Conservation (phyloP, 768 basidiomycete genomes). For the Boletus reticulatus region DNA sequence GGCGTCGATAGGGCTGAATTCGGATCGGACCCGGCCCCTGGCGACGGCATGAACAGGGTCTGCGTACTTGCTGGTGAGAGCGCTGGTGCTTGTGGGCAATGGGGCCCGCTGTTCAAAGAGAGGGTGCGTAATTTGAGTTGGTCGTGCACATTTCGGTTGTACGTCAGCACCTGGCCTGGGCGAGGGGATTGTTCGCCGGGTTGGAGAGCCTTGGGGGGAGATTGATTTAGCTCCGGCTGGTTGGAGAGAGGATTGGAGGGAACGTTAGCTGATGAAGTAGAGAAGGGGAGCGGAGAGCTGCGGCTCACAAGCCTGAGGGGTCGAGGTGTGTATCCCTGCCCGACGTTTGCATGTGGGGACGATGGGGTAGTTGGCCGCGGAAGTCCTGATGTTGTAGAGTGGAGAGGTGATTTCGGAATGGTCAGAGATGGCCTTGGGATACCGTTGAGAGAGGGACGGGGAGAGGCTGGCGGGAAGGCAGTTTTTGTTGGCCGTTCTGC, state of each 20-base stretch:
- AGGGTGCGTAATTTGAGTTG: slow-evolving; percentile 27
- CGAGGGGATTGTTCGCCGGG: slow-evolving; percentile 25
- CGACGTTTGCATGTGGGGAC: neutral
- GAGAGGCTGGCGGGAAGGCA: slow-evolving; percentile 4
- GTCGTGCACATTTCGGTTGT: slow-evolving; percentile 36
- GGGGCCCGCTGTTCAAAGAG: slow-evolving; percentile 8
- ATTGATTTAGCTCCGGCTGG: slow-evolving; percentile 12
- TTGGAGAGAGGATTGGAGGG: neutral
- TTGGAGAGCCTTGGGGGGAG: slow-evolving; percentile 11
- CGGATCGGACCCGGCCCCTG: slow-evolving; percentile 1
- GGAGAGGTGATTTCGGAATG: slow-evolving; percentile 26
- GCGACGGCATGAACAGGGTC: slow-evolving; percentile 15
- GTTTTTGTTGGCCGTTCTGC: slow-evolving; percentile 6
- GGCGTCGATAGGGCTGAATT: slow-evolving; percentile 13
- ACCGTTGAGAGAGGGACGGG: slow-evolving; percentile 19
- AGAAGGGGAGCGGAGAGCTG: slow-evolving; percentile 10
- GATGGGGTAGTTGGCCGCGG: slow-evolving; percentile 22
- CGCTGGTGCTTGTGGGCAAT: slow-evolving; percentile 3
- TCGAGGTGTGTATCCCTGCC: slow-evolving; percentile 22
- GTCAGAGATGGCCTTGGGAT: slow-evolving; percentile 25
- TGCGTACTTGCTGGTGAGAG: slow-evolving; percentile 24
- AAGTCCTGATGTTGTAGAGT: slow-evolving; percentile 14
- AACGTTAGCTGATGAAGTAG: neutral
- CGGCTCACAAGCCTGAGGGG: slow-evolving; percentile 26
- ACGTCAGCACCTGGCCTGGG: slow-evolving; percentile 26